Percentiles rank a stretch among this genome's conserved stretches.
These are phyloP conservation scores for Dunaliella sp. DNA, from an alignment of 139 green algal species.

Conservation along the genomic window DNA sequence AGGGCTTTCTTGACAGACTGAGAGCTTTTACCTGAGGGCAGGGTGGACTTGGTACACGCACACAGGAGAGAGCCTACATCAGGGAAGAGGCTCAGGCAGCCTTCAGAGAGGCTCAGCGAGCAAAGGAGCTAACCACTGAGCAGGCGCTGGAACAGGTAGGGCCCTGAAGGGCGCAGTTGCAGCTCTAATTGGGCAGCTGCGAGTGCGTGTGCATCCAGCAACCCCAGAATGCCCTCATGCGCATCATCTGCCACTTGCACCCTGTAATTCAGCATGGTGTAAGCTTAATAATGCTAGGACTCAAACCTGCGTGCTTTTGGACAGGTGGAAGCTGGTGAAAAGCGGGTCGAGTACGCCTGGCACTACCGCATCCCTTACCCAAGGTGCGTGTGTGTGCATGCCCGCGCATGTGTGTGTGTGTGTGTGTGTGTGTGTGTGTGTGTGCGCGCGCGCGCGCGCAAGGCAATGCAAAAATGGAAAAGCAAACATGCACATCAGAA, in stretches of 20 bases:
- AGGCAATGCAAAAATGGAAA: too few species aligned
- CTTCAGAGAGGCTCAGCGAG: conserved; percentile 6
- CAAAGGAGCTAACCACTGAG: neutral
- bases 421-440: neutral
- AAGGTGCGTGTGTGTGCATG: neutral
- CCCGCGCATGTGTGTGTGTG: neutral
- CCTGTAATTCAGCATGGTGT: too few species aligned
- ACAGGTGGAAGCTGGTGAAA: conserved; percentile 27
- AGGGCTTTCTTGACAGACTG: too few species aligned
- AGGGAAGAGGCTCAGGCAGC: neutral
- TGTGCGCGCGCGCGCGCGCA: neutral
- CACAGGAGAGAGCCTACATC: conserved; percentile 35
- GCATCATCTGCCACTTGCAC: neutral
- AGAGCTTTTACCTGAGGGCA: neutral
- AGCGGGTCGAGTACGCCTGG: conserved; percentile 25
- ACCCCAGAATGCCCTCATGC: neutral
- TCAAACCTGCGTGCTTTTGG: too few species aligned
- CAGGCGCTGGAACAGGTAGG: neutral
- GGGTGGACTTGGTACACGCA: neutral
- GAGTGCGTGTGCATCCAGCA: neutral
- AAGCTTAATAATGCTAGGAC: too few species aligned
- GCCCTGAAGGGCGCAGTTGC: neutral
- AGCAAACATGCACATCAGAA: too few species aligned
- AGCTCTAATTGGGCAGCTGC: neutral
- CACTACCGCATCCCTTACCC: conserved; percentile 43